Evolutionary conservation across 129 eudicot genomes (phyloP), one percentile per base, ranked within the genome.

Genomic region (Chrysanthemum makinoi): DNA sequence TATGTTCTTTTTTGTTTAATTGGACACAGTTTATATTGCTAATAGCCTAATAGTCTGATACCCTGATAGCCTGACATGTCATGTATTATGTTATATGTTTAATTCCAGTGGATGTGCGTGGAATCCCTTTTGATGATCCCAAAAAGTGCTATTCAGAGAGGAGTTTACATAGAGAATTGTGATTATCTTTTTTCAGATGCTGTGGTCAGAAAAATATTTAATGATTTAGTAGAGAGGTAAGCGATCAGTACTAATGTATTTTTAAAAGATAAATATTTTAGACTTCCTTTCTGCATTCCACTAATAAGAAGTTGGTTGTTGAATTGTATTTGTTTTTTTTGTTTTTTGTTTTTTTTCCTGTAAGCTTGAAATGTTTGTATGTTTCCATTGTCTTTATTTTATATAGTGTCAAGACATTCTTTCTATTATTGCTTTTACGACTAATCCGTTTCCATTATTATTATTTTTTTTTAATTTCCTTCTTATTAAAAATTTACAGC

Each of bases 211-310:
- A 82, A 69, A 69, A 80, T 88, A 66, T 95, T 87, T 66, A 68
- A 18, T 68, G 94, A 95, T 87, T 82, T 95, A 57, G 91, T 88
- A 48, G 91, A 84, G 61, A 87, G 98, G 98, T 92, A 73, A 78
- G 88, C 12, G 47, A 47, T 51, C 59, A 47, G 46, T 30, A 17
- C 16, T 65, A 18, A 43, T 30, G 35, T 30, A 20, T 24, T 43
- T 26, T 49, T 49, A 18, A 20, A 43, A 50, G 3, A 50, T 50
- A 50, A 10, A 50, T 12, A 0, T 35, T 5, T 35, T 1, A 39
- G 46, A 39, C 2, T 39, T 39, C 10, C 10, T 39, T 39, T 39
- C 10, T 33, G 9, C 46, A 39, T 39, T 39, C 9, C 1, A 39
- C 46, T 39, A 10, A 39, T 39, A 1, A 39, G 46, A 10, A 39